phyloP scores from a whole-genome alignment of 2,329 filamentous ascomycete species.

The Lasiodiplodia gonubiensis region DNA sequence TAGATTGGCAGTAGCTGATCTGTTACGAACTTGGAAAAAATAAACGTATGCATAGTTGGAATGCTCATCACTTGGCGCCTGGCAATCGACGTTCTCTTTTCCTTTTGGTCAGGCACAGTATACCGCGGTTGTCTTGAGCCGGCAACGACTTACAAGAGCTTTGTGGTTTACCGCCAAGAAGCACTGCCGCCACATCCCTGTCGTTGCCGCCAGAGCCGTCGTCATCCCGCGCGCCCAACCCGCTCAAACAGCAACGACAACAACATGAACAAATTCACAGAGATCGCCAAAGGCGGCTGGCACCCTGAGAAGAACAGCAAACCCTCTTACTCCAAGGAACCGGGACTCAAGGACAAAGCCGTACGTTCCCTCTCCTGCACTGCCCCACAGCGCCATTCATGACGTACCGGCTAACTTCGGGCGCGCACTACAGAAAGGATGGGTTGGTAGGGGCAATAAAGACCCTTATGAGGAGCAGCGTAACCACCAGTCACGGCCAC shows the following conservation, averaged over 20 bases:
- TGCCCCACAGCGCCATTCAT: constrained; percentile 29
- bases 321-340: neutral
- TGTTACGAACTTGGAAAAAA: neutral
- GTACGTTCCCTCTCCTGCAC: constrained; percentile 9
- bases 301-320: constrained; percentile 47
- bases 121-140: neutral
- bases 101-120: neutral
- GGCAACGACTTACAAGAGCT: constrained; percentile 7
- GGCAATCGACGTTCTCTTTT: neutral
- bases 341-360: constrained; percentile 19
- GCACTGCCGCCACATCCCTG: constrained; percentile 5
- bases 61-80: neutral
- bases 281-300: constrained; percentile 56
- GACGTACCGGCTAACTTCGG: constrained; percentile 28
- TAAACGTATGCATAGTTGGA: neutral
- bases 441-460: constrained; percentile 62
- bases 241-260: neutral
- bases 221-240: constrained; percentile 24
- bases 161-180: neutral
- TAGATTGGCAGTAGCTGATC: neutral
- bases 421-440: constrained; percentile 55
- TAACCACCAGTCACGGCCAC: constrained; percentile 65
- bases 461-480: constrained; percentile 45
- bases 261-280: constrained; percentile 44
- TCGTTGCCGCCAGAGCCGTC: constrained; percentile 12